Conservation (phyloP, 306 rosid species). For the Ochetophila trinervis region DNA sequence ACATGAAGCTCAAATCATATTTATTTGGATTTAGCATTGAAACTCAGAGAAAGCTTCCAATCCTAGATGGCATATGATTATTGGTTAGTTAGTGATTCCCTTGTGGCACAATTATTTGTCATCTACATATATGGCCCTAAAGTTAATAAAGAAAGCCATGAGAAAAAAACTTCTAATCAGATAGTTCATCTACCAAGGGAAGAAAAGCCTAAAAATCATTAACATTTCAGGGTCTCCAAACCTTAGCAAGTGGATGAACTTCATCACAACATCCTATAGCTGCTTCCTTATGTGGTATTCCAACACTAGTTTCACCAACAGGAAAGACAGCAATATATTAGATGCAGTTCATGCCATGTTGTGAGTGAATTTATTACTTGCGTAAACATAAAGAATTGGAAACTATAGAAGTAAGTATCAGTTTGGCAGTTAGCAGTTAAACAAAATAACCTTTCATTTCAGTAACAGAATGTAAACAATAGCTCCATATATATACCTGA, state of each 20-base stretch:
- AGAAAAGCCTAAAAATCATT: background rate
- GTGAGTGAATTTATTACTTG: too few relatives aligned
- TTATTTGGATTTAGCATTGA: too few relatives aligned
- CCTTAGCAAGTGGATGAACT: constrained; percentile 27
- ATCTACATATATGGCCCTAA: background rate
- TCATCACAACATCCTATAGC: constrained; percentile 19
- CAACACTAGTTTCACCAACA: constrained; percentile 16
- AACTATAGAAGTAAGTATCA: too few relatives aligned
- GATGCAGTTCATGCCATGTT: background rate
- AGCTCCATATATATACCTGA: constrained; percentile 10
- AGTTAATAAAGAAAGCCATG: background rate
- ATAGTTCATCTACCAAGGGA: background rate
- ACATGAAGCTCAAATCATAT: too few relatives aligned
- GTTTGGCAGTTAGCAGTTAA: too few relatives aligned
- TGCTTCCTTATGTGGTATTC: constrained; percentile 20
- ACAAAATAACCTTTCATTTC: too few relatives aligned
- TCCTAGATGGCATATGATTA: too few relatives aligned
- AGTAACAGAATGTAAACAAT: background rate
- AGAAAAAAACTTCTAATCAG: background rate
- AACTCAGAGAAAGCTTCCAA: too few relatives aligned
- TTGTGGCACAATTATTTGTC: background rate
- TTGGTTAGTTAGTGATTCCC: too few relatives aligned
- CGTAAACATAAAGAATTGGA: too few relatives aligned
- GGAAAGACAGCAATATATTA: background rate
- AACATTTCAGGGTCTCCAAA: background rate